phyloP scores from a whole-genome alignment of 1,139 yeast genomes.

The Scheffersomyces segobiensis region DNA sequence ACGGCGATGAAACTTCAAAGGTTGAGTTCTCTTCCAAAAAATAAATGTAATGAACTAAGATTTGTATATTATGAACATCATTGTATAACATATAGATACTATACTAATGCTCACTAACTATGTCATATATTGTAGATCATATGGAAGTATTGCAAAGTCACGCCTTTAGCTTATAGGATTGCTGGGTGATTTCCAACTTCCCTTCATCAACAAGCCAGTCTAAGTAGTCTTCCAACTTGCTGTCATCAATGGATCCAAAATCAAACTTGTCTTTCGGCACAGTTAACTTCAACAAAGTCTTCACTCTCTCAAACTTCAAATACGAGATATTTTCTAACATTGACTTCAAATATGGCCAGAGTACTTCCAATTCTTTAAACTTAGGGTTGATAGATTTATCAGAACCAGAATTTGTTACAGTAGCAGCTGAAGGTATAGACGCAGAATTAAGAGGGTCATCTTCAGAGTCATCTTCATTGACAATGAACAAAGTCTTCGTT shows the following conservation, averaged over 20 bases:
- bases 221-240: slow-evolving; percentile 13
- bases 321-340: slow-evolving; percentile 58
- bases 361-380: slow-evolving; percentile 1
- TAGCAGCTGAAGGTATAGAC: slow-evolving; percentile 2
- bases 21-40: slow-evolving; percentile 1
- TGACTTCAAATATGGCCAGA: slow-evolving; percentile 49
- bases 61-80: background rate
- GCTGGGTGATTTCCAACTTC: slow-evolving; percentile 14
- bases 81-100: background rate
- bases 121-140: too few relatives aligned
- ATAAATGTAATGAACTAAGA: background rate
- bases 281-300: slow-evolving; percentile 52
- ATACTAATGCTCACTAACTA: background rate
- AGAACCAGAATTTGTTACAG: slow-evolving; percentile 9
- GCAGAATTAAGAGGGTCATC: slow-evolving; percentile 2
- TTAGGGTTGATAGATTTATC: slow-evolving; percentile 4
- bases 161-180: slow-evolving; percentile 15
- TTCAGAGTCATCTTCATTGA: slow-evolving; percentile 18
- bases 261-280: slow-evolving; percentile 47
- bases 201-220: slow-evolving; percentile 18
- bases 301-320: slow-evolving; percentile 49
- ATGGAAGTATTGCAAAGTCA: too few relatives aligned
- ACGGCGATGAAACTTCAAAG: slow-evolving; percentile 1
- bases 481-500: slow-evolving; percentile 29
- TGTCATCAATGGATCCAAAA: slow-evolving; percentile 7